Evolutionary conservation across 345 rosid genomes (phyloP).

Genomic region (Citrus hindsii): DNA sequence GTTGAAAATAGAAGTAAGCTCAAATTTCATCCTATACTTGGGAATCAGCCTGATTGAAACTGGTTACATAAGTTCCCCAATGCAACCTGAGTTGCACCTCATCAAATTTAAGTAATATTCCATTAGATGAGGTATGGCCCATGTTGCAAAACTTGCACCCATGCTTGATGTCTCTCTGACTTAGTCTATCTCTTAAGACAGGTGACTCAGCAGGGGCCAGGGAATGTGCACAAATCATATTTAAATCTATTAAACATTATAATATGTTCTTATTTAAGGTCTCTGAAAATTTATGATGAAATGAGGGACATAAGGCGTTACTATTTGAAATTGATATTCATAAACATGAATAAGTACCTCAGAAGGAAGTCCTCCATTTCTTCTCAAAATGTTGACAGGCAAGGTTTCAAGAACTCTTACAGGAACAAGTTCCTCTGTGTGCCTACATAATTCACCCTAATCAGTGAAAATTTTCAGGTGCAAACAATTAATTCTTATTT

Average conservation of each 20-base stretch:
- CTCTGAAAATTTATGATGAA: background rate
- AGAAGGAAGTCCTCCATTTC: conserved; percentile 67
- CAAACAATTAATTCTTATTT: background rate
- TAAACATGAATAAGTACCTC: conserved; percentile 42
- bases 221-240: background rate
- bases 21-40: background rate
- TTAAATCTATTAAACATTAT: background rate
- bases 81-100: background rate
- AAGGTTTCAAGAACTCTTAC: conserved; percentile 88
- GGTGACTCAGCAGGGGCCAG: background rate
- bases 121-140: background rate
- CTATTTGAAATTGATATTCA: background rate
- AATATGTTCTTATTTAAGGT: background rate
- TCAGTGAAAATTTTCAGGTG: conserved; percentile 6
- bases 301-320: background rate
- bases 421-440: conserved; percentile 69
- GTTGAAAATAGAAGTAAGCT: background rate
- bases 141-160: background rate
- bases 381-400: conserved; percentile 57
- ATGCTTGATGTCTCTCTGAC: background rate
- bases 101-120: background rate
- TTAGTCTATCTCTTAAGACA: background rate
- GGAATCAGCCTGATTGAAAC: background rate
- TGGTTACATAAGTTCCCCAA: background rate
- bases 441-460: conserved; percentile 47